Base-by-base conservation (phyloP, 164 flowering plant genomes). In the Warburgia ugandensis region DNA sequence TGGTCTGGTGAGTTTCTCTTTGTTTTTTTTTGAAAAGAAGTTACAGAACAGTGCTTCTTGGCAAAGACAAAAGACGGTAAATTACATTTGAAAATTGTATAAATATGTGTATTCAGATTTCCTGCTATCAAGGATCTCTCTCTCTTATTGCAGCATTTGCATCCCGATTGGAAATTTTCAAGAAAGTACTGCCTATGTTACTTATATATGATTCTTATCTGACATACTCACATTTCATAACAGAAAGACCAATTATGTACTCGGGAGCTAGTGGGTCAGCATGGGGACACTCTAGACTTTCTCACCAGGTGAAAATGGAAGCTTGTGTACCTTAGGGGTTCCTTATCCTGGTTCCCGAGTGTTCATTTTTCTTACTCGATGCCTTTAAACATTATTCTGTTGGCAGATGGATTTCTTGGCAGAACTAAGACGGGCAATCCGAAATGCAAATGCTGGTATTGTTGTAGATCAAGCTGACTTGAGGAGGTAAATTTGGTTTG, bases 211-310 rank as follows among this genome's bases (percentile, higher is more conserved):
- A 7, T 7, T 42, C 21, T 49, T 39, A 28, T 11, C 19, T 19
- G n/a, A n/a, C 28, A 17, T 46, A 38, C 17, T 13, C n/a, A 43
- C 45, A 42, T 35, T 48, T 65, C 53, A 9, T 17, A 36, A 16
- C 77, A 85, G 94, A 82, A 61, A 78, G 74, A 66, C 94, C 94
- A 2, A 75, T 78, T 17, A 45, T 82, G 77, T 82, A 78, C 54
- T 48, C 81, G 0, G 79, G 77, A 56, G 74, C 75, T 35, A 51
- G 59, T 65, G 76, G 69, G 48, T 55, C 86, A 37, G 73, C 78
- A 7, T 75, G 84, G 84, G 83, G 81, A 41, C 74, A 73, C 19
- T 43, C 76, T 6, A 72, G 63, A 62, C 79, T 77, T 72, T 81
- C 81, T 55, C 86, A 74, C 62, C 83, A 73, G 86, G 94, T 79